These are phyloP conservation scores for Penicillium salamii DNA, from an alignment of 495 filamentous ascomycete genomes.

Conservation along the genomic window DNA sequence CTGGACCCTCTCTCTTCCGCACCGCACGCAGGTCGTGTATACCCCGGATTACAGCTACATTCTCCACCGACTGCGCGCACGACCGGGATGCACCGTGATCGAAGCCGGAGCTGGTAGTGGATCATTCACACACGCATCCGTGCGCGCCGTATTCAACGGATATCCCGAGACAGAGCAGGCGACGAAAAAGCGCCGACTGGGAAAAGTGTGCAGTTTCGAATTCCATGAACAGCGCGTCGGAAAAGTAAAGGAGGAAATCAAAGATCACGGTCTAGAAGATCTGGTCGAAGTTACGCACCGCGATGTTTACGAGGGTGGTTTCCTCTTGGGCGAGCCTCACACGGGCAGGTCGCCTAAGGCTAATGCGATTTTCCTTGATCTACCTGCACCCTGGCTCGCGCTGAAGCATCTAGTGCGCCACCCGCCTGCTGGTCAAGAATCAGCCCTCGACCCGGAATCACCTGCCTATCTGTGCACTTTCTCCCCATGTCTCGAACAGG, in stretches of 20 bases:
- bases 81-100: conserved; percentile 77
- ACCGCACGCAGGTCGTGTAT: conserved; percentile 96
- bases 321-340: conserved; percentile 54
- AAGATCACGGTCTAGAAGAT: conserved; percentile 65
- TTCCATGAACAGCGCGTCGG: conserved; percentile 77
- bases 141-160: conserved; percentile 83
- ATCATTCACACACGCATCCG: conserved; percentile 90
- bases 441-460: conserved; percentile 65
- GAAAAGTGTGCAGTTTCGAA: conserved; percentile 90
- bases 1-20: conserved; percentile 87
- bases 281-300: conserved; percentile 83
- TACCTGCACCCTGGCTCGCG: conserved; percentile 91
- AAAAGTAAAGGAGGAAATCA: conserved; percentile 71
- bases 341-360: conserved; percentile 59
- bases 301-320: conserved; percentile 88
- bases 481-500: conserved; percentile 95
- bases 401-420: conserved; percentile 76
- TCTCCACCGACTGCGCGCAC: conserved; percentile 76
- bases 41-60: conserved; percentile 97
- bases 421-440: conserved; percentile 38
- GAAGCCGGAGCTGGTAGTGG: conserved; percentile 95
- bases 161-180: conserved; percentile 47
- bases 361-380: conserved; percentile 83
- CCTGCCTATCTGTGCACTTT: conserved; percentile 84
- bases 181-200: conserved; percentile 39